Evolutionary conservation across 768 basidiomycete species (phyloP).

Genomic region (Neoboletus subvelutipes): DNA sequence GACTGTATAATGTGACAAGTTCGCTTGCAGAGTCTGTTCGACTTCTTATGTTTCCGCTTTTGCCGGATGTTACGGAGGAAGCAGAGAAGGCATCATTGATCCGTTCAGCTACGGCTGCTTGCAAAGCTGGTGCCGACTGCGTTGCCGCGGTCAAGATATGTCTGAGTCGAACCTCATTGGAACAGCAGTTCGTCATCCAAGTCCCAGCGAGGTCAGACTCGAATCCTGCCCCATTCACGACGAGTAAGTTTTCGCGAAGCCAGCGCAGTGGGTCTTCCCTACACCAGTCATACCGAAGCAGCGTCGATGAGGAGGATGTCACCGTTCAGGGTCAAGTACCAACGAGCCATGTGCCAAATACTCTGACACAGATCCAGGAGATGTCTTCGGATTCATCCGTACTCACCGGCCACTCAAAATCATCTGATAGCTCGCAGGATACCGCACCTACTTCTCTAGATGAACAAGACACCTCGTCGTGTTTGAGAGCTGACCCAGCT

Average conservation of each 20-base stretch:
- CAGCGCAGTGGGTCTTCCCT: constrained; percentile 39
- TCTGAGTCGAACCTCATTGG: constrained; percentile 59
- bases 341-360: constrained; percentile 21
- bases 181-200: constrained; percentile 64
- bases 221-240: constrained; percentile 43
- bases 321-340: constrained; percentile 53
- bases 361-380: constrained; percentile 32
- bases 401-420: constrained; percentile 42
- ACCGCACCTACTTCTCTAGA: constrained; percentile 52
- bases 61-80: constrained; percentile 63
- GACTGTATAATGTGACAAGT: constrained; percentile 80
- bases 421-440: constrained; percentile 46
- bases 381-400: constrained; percentile 53
- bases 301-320: constrained; percentile 58
- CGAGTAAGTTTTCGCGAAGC: constrained; percentile 46
- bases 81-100: constrained; percentile 76
- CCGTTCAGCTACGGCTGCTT: constrained; percentile 81
- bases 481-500: constrained; percentile 26
- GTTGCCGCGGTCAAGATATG: constrained; percentile 84
- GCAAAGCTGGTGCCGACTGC: constrained; percentile 88
- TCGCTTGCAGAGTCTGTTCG: constrained; percentile 88
- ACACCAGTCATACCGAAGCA: constrained; percentile 37
- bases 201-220: constrained; percentile 52
- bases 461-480: constrained; percentile 38
- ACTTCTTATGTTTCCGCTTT: constrained; percentile 57